Evolutionary conservation across 139 green algal species (phyloP).

Genomic region (Chlorella sorokiniana): DNA sequence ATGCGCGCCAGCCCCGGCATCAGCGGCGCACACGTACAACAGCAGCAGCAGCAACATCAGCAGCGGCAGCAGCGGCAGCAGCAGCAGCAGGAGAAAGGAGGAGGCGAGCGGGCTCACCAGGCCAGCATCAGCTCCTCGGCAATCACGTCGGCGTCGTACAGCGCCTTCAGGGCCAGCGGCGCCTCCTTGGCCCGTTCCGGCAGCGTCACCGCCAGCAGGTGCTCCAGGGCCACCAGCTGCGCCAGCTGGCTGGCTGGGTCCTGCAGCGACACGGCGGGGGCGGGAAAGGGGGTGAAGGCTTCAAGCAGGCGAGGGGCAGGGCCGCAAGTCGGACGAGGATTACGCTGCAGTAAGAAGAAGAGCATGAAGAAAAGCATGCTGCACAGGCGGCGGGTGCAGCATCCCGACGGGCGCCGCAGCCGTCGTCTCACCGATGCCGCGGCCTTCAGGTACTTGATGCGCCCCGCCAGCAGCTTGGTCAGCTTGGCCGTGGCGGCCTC

Average conservation of each 20-base stretch:
- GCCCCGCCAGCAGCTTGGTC: constrained; percentile 6
- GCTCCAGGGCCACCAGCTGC: constrained; percentile 83
- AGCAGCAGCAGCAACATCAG: background rate
- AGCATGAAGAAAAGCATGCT: too few relatives aligned
- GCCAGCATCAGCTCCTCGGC: constrained; percentile 88
- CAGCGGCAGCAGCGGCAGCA: background rate
- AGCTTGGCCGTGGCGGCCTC: constrained; percentile 7
- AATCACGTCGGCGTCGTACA: constrained; percentile 91
- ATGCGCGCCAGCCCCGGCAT: too few relatives aligned
- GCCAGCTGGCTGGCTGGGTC: constrained; percentile 71
- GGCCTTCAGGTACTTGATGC: constrained; percentile 3
- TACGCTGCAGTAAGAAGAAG: too few relatives aligned
- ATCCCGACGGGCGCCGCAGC: too few relatives aligned
- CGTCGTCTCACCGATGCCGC: background rate
- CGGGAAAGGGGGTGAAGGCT: background rate
- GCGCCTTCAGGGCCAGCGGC: constrained; percentile 79
- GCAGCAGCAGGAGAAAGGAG: background rate
- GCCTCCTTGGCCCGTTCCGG: constrained; percentile 62
- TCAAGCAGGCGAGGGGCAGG: background rate
- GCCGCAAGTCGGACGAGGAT: too few relatives aligned
- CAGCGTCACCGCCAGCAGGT: constrained; percentile 51
- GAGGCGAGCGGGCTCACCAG: constrained; percentile 65
- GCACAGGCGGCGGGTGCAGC: too few relatives aligned
- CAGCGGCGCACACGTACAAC: too few relatives aligned
- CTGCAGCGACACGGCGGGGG: background rate